A percentile compares a stretch with the other conserved stretches of the same genome.
phyloP scores from a whole-genome alignment of 169 alveolate species.

The Plasmodium vinckei region DNA sequence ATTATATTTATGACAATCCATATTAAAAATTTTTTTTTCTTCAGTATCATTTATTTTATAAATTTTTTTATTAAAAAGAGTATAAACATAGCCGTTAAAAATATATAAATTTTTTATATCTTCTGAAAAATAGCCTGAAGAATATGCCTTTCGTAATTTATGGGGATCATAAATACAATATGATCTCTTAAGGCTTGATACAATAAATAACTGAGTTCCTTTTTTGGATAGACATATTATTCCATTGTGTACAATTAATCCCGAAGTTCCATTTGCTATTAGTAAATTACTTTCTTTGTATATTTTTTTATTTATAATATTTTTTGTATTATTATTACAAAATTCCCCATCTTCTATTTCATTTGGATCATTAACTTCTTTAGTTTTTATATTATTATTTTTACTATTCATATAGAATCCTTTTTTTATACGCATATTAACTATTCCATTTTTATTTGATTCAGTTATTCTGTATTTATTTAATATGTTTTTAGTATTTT shows the following conservation, averaged over 20 bases:
- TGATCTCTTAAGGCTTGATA: slow-evolving; percentile 47
- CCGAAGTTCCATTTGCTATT: slow-evolving; percentile 58
- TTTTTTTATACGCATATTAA: slow-evolving; percentile 7
- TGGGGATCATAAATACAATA: slow-evolving; percentile 52
- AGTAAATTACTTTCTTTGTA: slow-evolving; percentile 46
- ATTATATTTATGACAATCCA: slow-evolving; percentile 6
- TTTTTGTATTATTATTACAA: neutral
- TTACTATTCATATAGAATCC: neutral
- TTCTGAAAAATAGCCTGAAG: slow-evolving; percentile 41
- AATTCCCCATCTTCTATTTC: slow-evolving; percentile 1
- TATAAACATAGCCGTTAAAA: slow-evolving; percentile 36
- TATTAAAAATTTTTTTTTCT: slow-evolving; percentile 24
- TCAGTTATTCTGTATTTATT: slow-evolving; percentile 59
- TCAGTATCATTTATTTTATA: slow-evolving; percentile 56
- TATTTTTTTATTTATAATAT: slow-evolving; percentile 7
- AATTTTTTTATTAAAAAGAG: slow-evolving; percentile 39
- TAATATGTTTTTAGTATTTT: slow-evolving; percentile 24
- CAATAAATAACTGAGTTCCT: slow-evolving; percentile 43
- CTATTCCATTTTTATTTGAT: slow-evolving; percentile 12
- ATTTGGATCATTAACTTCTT: neutral
- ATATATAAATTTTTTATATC: slow-evolving; percentile 48
- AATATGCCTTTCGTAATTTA: slow-evolving; percentile 39
- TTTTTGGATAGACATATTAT: slow-evolving; percentile 58
- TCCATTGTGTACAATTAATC: slow-evolving; percentile 68
- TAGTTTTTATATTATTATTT: neutral